A percentile compares a stretch with the other conserved stretches of the same genome.
These are phyloP conservation scores for Sordariomycetes sp. DNA, from an alignment of 2,329 filamentous ascomycete species.

Conservation along the genomic window DNA sequence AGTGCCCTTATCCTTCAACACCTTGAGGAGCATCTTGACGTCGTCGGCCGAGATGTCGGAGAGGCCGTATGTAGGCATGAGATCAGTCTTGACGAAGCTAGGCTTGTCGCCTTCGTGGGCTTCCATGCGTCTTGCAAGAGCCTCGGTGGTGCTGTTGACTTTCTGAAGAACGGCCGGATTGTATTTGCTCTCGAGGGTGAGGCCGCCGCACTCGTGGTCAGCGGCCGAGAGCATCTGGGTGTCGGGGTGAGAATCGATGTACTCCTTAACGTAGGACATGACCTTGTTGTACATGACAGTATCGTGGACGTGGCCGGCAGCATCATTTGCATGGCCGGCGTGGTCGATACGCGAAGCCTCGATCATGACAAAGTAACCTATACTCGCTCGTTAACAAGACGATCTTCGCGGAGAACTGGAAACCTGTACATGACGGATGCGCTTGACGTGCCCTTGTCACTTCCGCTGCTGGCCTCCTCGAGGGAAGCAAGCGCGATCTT, in stretches of 20 bases:
- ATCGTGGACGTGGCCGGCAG: conserved; percentile 11
- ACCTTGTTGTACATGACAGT: conserved; percentile 13
- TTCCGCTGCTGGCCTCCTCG: conserved; percentile 6
- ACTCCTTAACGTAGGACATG: conserved; percentile 11
- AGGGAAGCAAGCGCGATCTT: conserved; percentile 10
- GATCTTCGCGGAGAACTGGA: neutral
- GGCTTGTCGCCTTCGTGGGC: conserved; percentile 8
- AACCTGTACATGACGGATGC: neutral
- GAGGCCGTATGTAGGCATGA: conserved; percentile 10
- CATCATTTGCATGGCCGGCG: conserved; percentile 12
- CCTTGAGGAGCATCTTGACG: neutral
- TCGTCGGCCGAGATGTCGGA: conserved; percentile 4
- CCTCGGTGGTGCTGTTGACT: conserved; percentile 9
- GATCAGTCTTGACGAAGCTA: conserved; percentile 6
- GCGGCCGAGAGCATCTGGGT: conserved; percentile 13
- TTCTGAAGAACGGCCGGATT: conserved; percentile 9
- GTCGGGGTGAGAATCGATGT: conserved; percentile 9
- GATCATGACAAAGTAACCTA: conserved; percentile 13
- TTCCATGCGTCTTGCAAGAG: conserved; percentile 6
- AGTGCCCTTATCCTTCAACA: conserved; percentile 1
- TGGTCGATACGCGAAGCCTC: conserved; percentile 13
- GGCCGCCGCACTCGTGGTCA: conserved; percentile 13
- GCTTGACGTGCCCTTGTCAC: neutral
- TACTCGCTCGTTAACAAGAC: neutral
- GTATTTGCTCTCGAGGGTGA: conserved; percentile 10